Percentiles rank a stretch among this genome's conserved stretches.
Conservation (phyloP, 495 filamentous ascomycete genomes). For the Penicillium paxilli region DNA sequence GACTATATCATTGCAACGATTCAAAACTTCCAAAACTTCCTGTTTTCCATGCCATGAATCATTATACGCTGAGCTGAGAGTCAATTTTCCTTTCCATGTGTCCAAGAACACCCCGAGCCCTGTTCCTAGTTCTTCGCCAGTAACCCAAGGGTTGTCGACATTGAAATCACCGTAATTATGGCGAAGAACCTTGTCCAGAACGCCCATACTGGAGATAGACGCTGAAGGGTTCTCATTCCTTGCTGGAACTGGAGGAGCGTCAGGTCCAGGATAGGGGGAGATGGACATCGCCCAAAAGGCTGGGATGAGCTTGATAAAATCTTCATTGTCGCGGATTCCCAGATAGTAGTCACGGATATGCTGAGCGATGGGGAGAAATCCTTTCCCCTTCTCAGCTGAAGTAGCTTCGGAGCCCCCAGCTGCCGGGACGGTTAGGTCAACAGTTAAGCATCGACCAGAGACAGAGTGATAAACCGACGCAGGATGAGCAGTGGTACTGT, state of each 20-base stretch:
- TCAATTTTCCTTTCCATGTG: conserved; percentile 32
- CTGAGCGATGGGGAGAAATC: not conserved
- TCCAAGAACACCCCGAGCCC: conserved; percentile 39
- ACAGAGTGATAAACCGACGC: not conserved
- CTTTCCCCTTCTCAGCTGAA: not conserved
- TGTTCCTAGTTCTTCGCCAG: conserved; percentile 38
- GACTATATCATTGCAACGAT: not conserved
- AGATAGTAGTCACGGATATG: not conserved
- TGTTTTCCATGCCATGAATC: conserved; percentile 31
- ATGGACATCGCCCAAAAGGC: conserved; percentile 17
- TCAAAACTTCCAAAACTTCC: not conserved
- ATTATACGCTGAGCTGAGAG: conserved; percentile 40
- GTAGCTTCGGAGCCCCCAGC: not conserved
- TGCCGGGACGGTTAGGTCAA: not conserved
- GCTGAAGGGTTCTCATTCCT: conserved; percentile 6
- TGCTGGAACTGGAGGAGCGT: conserved; percentile 23
- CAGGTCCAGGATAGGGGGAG: conserved; percentile 17
- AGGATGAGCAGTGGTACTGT: conserved; percentile 10
- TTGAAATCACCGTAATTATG: conserved; percentile 23
- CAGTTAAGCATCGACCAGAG: not conserved
- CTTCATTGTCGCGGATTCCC: conserved; percentile 16
- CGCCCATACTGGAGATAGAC: not conserved
- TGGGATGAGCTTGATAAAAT: conserved; percentile 12
- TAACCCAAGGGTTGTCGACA: conserved; percentile 39
- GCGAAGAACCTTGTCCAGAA: conserved; percentile 10